Percentiles rank a stretch among this genome's conserved stretches.
Evolutionary conservation across 208 protist genomes (phyloP).

Genomic region (Leishmania martiniquensis): DNA sequence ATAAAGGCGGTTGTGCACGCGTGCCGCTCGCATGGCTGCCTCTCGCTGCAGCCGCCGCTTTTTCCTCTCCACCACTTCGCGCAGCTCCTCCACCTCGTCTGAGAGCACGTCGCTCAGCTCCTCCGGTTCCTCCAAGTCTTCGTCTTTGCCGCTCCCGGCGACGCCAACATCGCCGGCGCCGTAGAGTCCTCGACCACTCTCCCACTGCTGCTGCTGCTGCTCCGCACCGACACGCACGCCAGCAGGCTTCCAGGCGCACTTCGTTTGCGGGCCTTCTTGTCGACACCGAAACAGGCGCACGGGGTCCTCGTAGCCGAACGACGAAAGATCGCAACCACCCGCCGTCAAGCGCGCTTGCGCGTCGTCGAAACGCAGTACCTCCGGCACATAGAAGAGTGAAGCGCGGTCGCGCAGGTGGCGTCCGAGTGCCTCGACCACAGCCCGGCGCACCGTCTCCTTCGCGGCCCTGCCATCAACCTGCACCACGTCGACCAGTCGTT

Average conservation of each 20-base stretch:
- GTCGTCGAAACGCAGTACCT: slow-evolving; percentile 68
- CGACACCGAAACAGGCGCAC: slow-evolving; percentile 61
- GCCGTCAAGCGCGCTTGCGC: slow-evolving; percentile 45
- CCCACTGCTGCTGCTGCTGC: not conserved
- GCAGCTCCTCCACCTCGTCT: slow-evolving; percentile 81
- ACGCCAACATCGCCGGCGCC: not conserved
- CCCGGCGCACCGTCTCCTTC: slow-evolving; percentile 55
- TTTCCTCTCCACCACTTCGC: slow-evolving; percentile 36
- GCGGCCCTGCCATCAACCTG: slow-evolving; percentile 62
- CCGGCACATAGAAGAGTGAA: slow-evolving; percentile 75
- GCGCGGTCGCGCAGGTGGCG: slow-evolving; percentile 66
- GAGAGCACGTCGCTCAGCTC: slow-evolving; percentile 69
- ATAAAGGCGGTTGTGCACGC: slow-evolving; percentile 69
- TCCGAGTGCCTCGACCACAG: slow-evolving; percentile 43
- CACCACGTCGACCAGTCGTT: slow-evolving; percentile 60
- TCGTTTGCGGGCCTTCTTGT: slow-evolving; percentile 42
- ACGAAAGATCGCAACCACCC: slow-evolving; percentile 60
- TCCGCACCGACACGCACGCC: slow-evolving; percentile 19
- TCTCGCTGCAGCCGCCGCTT: slow-evolving; percentile 30
- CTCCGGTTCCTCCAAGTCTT: slow-evolving; percentile 54
- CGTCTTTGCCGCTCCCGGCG: slow-evolving; percentile 19
- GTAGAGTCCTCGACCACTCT: slow-evolving; percentile 6
- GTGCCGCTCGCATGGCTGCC: slow-evolving; percentile 44
- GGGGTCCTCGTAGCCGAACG: slow-evolving; percentile 65
- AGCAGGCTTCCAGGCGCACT: slow-evolving; percentile 56